phyloP scores from a whole-genome alignment of 805 yeast genomes.

The Spathaspora passalidarum region DNA sequence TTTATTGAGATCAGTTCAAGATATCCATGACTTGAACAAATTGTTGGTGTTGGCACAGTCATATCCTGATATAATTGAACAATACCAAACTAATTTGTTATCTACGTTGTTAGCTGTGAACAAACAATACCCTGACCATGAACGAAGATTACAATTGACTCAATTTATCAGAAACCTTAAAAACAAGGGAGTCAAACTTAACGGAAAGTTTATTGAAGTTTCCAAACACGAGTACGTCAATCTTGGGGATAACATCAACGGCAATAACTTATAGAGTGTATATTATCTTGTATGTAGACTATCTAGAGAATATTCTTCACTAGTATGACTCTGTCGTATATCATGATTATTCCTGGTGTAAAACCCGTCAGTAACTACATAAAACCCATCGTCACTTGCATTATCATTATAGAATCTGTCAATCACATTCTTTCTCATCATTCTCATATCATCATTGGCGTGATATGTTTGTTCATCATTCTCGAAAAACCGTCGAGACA shows the following conservation, averaged over 20 bases:
- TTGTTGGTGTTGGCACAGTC: conserved; percentile 19
- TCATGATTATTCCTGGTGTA: conserved; percentile 15
- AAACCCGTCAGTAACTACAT: conserved; percentile 42
- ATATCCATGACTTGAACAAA: conserved; percentile 25
- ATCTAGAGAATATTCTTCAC: not conserved
- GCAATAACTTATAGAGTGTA: not conserved
- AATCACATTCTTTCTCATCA: conserved; percentile 16
- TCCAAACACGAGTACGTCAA: not conserved
- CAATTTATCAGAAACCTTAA: conserved; percentile 16
- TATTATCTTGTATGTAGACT: not conserved
- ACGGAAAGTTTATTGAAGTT: not conserved
- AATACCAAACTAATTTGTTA: conserved; percentile 15
- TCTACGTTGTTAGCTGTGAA: conserved; percentile 18
- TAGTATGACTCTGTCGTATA: not conserved
- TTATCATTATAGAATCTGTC: conserved; percentile 20
- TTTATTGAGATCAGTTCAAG: conserved; percentile 19
- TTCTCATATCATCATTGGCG: conserved; percentile 34
- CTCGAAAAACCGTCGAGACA: conserved; percentile 44
- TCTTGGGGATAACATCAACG: not conserved
- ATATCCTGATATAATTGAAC: conserved; percentile 4
- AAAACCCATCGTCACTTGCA: conserved; percentile 43
- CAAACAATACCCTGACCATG: conserved; percentile 11
- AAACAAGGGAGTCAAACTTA: not conserved
- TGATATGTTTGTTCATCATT: conserved; percentile 20
- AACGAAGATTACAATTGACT: conserved; percentile 15